Conservation (phyloP, 345 rosid species). For the Moricandia moricandioides region DNA sequence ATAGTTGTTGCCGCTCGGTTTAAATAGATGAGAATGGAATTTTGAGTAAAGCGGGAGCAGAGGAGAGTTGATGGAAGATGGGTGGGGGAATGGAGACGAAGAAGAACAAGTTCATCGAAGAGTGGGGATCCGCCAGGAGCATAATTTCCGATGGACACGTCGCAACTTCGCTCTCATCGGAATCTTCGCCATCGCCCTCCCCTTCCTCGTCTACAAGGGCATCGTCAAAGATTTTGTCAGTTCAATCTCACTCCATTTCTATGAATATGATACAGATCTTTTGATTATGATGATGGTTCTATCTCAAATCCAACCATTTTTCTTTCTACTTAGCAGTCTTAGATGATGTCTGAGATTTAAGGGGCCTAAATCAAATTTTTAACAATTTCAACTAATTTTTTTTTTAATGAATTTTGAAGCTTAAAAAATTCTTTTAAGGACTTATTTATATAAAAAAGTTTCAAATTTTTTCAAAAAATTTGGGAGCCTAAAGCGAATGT, state of each 20-base stretch:
- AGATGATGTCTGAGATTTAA: too few species aligned
- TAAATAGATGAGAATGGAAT: too few species aligned
- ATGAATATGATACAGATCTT: background rate
- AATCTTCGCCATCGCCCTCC: slow-evolving; percentile 86
- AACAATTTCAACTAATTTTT: too few species aligned
- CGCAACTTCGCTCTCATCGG: slow-evolving; percentile 88
- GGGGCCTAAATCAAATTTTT: too few species aligned
- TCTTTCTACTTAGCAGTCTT: background rate
- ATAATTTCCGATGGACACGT: slow-evolving; percentile 93
- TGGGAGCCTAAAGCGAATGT: too few species aligned
- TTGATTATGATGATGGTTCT: background rate
- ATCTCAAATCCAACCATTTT: background rate
- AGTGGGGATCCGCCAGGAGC: slow-evolving; percentile 73
- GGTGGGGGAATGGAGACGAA: slow-evolving; percentile 93
- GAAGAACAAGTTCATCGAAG: slow-evolving; percentile 93
- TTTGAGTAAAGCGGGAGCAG: too few species aligned
- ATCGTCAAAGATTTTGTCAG: slow-evolving; percentile 81
- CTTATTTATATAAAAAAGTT: too few species aligned
- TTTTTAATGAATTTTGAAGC: too few species aligned
- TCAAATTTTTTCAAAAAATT: too few species aligned
- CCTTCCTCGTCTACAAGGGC: slow-evolving; percentile 80
- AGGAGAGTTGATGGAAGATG: too few species aligned
- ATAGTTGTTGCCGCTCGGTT: background rate
- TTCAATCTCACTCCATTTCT: slow-evolving; percentile 5
- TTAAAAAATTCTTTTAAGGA: too few species aligned